Percentiles rank a stretch among this genome's conserved stretches.
phyloP scores from a whole-genome alignment of 352 stramenopile genomes.

The Phytopythium aichiense region DNA sequence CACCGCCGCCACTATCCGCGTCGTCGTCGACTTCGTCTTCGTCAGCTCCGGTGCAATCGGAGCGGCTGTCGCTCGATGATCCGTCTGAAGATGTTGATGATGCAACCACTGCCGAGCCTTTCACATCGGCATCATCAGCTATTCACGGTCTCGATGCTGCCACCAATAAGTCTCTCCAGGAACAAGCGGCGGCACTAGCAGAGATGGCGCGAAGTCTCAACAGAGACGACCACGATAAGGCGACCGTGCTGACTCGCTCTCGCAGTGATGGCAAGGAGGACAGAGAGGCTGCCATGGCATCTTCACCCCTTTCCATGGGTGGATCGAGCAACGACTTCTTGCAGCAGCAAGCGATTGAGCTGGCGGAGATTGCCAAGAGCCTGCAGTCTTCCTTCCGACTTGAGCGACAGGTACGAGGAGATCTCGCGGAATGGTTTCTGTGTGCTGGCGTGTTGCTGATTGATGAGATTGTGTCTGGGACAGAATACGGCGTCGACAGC shows the following conservation, averaged over 20 bases:
- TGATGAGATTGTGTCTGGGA: background rate
- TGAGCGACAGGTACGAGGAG: constrained; percentile 12
- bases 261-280: constrained; percentile 4
- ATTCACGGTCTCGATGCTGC: constrained; percentile 11
- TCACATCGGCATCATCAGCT: background rate
- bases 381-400: constrained; percentile 47
- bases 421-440: background rate
- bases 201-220: constrained; percentile 35
- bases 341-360: constrained; percentile 58
- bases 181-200: constrained; percentile 30
- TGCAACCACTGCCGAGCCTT: background rate
- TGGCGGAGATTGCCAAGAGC: constrained; percentile 58
- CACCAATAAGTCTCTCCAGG: constrained; percentile 33
- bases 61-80: background rate
- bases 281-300: background rate
- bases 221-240: constrained; percentile 23
- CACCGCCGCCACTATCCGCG: background rate
- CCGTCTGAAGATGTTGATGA: background rate
- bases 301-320: background rate
- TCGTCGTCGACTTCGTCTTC: background rate
- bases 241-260: background rate
- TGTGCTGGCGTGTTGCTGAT: background rate
- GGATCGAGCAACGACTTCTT: constrained; percentile 37
- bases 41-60: background rate
- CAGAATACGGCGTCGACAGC: background rate